Conservation (phyloP, 768 basidiomycete genomes). For the Pleurotus giganteus region DNA sequence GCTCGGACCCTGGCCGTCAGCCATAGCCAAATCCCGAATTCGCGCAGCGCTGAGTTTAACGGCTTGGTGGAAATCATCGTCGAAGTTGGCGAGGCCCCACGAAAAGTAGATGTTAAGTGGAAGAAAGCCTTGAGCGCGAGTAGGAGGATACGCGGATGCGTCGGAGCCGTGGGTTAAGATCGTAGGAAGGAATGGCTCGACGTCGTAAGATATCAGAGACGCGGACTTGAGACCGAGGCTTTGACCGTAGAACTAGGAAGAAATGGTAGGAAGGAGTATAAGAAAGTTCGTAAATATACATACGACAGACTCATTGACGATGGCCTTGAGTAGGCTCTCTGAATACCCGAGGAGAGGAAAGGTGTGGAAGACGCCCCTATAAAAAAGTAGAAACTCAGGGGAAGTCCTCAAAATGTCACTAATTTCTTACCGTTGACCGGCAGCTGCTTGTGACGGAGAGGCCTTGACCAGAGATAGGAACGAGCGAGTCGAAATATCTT, state of each 20-base stretch:
- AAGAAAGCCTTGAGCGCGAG: conserved; percentile 18
- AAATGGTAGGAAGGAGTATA: background rate
- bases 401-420: background rate
- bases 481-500: conserved; percentile 37
- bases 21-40: conserved; percentile 36
- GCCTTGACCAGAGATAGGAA: conserved; percentile 39
- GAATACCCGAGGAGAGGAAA: conserved; percentile 38
- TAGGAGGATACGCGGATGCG: conserved; percentile 45
- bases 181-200: conserved; percentile 48
- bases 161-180: conserved; percentile 35
- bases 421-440: conserved; percentile 19
- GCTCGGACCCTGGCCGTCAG: conserved; percentile 34
- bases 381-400: conserved; percentile 11
- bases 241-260: conserved; percentile 43
- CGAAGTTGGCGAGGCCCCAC: conserved; percentile 18
- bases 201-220: conserved; percentile 40
- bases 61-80: conserved; percentile 35
- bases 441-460: conserved; percentile 33
- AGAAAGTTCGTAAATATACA: conserved; percentile 10
- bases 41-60: conserved; percentile 34
- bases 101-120: conserved; percentile 27
- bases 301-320: conserved; percentile 43
- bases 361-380: conserved; percentile 37
- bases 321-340: conserved; percentile 32
- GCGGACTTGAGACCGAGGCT: conserved; percentile 24